These are phyloP conservation scores for Wickerhamomyces mucosus DNA, from an alignment of 805 yeast genomes.

Conservation along the genomic window DNA sequence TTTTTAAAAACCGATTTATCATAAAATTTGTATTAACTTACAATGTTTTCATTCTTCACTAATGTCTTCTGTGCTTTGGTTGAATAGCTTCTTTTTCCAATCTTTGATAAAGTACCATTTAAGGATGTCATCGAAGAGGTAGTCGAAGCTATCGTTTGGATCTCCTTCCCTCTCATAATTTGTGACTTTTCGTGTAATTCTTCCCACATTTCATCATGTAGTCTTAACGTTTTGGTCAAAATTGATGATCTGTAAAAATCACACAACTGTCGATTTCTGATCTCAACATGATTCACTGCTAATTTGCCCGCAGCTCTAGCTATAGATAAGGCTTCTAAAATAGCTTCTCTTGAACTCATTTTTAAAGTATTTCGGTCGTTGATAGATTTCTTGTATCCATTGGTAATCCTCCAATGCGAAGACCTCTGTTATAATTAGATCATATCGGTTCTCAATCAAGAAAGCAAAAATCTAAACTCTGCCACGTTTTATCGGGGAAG, in stretches of 20 bases:
- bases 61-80: slow-evolving; percentile 1
- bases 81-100: slow-evolving; percentile 4
- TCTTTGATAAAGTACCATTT: too few species aligned
- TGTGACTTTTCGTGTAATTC: slow-evolving; percentile 7
- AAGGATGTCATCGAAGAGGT: background rate
- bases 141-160: slow-evolving; percentile 1
- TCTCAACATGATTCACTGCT: slow-evolving; percentile 5
- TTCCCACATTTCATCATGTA: slow-evolving; percentile 18
- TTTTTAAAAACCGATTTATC: slow-evolving; percentile 11
- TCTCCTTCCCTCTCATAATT: slow-evolving; percentile 4
- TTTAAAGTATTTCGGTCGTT: too few species aligned
- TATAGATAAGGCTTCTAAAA: slow-evolving; percentile 13
- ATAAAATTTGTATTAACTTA: background rate
- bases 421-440: too few species aligned
- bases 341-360: slow-evolving; percentile 14
- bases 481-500: too few species aligned
- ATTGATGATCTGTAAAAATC: slow-evolving; percentile 15
- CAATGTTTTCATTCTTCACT: background rate
- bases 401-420: too few species aligned
- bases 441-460: too few species aligned
- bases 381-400: too few species aligned
- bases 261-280: slow-evolving; percentile 7
- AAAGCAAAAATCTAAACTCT: too few species aligned
- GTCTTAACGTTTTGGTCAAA: slow-evolving; percentile 14
- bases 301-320: slow-evolving; percentile 11